Evolutionary conservation across 2,329 filamentous ascomycete species (phyloP).

Genomic region (Laburnicola sp.): DNA sequence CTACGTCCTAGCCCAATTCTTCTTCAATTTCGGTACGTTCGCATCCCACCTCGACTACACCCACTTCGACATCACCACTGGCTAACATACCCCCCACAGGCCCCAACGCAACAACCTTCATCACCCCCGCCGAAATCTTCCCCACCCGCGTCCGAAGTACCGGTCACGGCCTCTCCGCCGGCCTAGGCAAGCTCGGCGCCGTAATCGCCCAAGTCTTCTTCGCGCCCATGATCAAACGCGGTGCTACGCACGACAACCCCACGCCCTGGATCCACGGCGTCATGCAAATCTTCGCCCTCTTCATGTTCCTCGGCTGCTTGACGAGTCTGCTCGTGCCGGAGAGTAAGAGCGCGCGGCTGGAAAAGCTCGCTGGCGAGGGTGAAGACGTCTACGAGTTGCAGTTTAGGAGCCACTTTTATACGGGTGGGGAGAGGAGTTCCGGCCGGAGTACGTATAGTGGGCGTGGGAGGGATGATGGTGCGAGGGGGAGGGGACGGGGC

Average conservation of each 20-base stretch:
- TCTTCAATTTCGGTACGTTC: conserved; percentile 55
- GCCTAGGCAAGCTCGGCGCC: conserved; percentile 53
- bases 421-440: background rate
- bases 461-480: background rate
- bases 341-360: conserved; percentile 73
- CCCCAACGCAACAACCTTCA: conserved; percentile 57
- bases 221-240: conserved; percentile 57
- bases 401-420: conserved; percentile 21
- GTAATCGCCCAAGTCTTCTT: conserved; percentile 56
- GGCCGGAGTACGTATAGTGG: conserved; percentile 6
- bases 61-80: background rate
- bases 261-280: conserved; percentile 71
- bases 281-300: conserved; percentile 76
- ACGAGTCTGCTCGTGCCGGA: conserved; percentile 75
- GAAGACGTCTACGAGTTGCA: conserved; percentile 47
- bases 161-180: conserved; percentile 55
- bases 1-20: conserved; percentile 55
- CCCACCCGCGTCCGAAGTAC: conserved; percentile 54
- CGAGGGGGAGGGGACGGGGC: conserved; percentile 1
- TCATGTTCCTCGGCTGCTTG: conserved; percentile 74
- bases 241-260: conserved; percentile 54
- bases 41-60: conserved; percentile 35
- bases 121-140: conserved; percentile 57
- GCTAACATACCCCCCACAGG: conserved; percentile 12
- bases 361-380: conserved; percentile 68